Evolutionary conservation across 2,329 filamentous ascomycete genomes (phyloP).

Genomic region (Colletotrichum sp.): DNA sequence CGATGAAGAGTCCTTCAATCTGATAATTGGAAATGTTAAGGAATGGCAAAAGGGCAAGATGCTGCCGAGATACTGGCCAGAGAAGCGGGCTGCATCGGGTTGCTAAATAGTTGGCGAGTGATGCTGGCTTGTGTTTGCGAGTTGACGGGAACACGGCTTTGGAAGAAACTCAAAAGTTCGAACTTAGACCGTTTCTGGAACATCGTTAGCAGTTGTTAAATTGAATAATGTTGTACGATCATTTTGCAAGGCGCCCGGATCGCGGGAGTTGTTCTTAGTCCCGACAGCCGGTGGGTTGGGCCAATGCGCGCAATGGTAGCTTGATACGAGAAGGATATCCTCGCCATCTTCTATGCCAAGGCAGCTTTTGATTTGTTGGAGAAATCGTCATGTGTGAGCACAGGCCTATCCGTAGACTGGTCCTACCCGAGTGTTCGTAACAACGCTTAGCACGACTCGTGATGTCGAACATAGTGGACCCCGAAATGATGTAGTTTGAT

Average conservation of each 20-base stretch:
- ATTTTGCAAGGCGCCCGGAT: neutral
- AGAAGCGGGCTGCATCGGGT: fast-evolving
- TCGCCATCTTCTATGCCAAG: neutral
- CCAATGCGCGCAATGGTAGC: neutral
- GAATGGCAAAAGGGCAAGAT: neutral
- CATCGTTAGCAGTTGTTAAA: neutral
- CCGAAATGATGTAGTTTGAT: neutral
- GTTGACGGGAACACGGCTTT: neutral
- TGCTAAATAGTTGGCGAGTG: neutral
- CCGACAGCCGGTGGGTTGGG: neutral
- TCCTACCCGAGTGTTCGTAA: neutral
- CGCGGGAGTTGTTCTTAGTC: neutral
- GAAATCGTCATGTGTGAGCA: neutral
- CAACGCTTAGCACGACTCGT: neutral
- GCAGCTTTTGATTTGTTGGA: fast-evolving
- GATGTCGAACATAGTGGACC: neutral
- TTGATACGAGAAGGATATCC: fast-evolving
- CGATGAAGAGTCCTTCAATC: neutral
- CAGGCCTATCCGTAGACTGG: neutral
- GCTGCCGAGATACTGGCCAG: fast-evolving
- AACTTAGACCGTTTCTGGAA: neutral
- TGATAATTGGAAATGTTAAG: neutral
- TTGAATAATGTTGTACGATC: neutral
- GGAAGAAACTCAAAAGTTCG: neutral
- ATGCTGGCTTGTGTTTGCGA: neutral